Evolutionary conservation across 208 protist genomes (phyloP).

Genomic region (Strigomonas culicis): DNA sequence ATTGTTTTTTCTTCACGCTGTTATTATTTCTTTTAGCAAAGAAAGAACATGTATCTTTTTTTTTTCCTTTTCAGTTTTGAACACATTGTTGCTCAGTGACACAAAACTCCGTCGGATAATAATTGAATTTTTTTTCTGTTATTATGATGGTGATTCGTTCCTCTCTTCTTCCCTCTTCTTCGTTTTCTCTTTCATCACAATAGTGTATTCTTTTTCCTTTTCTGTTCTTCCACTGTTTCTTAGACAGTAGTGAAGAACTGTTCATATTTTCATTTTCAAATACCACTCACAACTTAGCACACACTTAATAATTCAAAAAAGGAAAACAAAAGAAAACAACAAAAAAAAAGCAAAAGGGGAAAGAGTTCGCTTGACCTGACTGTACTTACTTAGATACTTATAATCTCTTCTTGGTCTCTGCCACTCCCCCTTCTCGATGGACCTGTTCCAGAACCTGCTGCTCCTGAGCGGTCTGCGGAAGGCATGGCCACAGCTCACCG

Average conservation of each 20-base stretch:
- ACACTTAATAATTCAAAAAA: neutral
- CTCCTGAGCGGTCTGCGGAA: slow-evolving; percentile 32
- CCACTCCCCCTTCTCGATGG: neutral
- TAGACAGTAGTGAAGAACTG: neutral
- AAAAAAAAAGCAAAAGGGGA: neutral
- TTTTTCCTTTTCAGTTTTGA: neutral
- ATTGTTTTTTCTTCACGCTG: neutral
- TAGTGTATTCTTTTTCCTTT: slow-evolving; percentile 6
- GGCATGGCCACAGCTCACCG: slow-evolving; percentile 46
- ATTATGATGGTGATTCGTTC: neutral
- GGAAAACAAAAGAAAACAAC: neutral
- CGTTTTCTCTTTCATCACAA: slow-evolving; percentile 1
- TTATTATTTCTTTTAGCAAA: too few relatives aligned
- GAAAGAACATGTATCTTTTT: too few relatives aligned
- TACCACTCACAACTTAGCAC: neutral
- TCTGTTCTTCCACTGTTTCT: neutral
- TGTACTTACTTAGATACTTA: neutral
- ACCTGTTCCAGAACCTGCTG: slow-evolving; percentile 15
- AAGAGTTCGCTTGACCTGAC: neutral
- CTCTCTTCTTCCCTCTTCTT: slow-evolving; percentile 8
- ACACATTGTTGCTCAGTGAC: neutral
- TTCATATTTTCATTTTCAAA: slow-evolving; percentile 7
- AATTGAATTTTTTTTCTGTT: slow-evolving; percentile 1
- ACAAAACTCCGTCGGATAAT: neutral
- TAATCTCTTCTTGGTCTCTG: neutral